phyloP scores from a whole-genome alignment of 1,284 basidiomycete species.

The Cryptococcus jaspeensis region DNA sequence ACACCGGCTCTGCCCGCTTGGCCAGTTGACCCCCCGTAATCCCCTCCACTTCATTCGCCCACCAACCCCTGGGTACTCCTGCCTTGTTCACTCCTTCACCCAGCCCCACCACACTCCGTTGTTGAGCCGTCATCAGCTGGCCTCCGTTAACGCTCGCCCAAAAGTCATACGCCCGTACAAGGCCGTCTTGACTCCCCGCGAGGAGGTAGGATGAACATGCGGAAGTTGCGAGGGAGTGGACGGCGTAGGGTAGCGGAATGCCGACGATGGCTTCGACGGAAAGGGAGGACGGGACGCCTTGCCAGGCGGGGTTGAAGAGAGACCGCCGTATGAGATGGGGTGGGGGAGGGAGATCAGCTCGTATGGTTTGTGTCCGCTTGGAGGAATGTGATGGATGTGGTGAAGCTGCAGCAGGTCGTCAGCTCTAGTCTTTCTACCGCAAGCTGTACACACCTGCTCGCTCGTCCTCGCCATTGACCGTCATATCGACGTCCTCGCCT shows the following conservation, averaged over 20 bases:
- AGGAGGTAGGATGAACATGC: constrained; percentile 85
- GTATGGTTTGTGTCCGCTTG: neutral
- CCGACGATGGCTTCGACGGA: constrained; percentile 92
- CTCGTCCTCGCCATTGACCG: constrained; percentile 20
- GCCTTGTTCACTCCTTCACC: constrained; percentile 91
- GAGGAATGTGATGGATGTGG: constrained; percentile 1
- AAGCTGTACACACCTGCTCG: constrained; percentile 7
- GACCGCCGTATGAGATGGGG: constrained; percentile 40
- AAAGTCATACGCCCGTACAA: constrained; percentile 89
- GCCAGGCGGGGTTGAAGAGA: constrained; percentile 31
- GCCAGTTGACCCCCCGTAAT: constrained; percentile 21
- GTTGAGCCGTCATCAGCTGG: constrained; percentile 82
- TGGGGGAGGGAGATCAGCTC: constrained; percentile 19
- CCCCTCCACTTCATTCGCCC: constrained; percentile 58
- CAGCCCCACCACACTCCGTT: constrained; percentile 81
- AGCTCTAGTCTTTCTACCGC: neutral
- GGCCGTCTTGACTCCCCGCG: constrained; percentile 90
- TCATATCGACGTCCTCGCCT: constrained; percentile 18
- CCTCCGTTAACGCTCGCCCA: constrained; percentile 85
- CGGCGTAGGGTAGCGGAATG: constrained; percentile 81
- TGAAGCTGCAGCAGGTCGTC: neutral
- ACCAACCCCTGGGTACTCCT: constrained; percentile 84
- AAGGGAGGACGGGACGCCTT: constrained; percentile 58
- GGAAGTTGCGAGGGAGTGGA: constrained; percentile 79
- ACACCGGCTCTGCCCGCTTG: constrained; percentile 65